phyloP scores from a whole-genome alignment of 441 rosid species.

The Pelargonium cotyledonis region DNA sequence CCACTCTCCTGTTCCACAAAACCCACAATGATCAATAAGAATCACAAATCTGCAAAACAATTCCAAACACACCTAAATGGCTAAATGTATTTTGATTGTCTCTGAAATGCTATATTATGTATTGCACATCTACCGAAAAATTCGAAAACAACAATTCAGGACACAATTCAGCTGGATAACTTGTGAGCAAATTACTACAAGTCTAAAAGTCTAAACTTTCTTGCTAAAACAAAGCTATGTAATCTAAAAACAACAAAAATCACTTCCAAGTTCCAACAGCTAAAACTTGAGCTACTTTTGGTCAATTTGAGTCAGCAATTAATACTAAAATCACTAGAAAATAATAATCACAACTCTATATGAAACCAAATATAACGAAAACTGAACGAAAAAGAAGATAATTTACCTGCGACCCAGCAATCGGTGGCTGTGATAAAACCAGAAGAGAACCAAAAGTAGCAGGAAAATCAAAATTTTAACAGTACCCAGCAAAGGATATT shows the following conservation, averaged over 20 bases:
- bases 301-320: constrained; percentile 13
- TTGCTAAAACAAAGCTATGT: background rate
- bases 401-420: constrained; percentile 34
- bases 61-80: background rate
- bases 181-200: background rate
- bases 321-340: constrained; percentile 10
- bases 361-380: background rate
- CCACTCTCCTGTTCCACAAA: background rate
- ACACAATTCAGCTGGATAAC: background rate
- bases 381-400: constrained; percentile 11
- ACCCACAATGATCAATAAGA: background rate
- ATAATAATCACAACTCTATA: background rate
- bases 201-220: background rate
- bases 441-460: constrained; percentile 12
- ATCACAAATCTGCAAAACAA: background rate
- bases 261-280: background rate
- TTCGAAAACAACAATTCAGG: background rate
- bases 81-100: background rate
- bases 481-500: constrained; percentile 6
- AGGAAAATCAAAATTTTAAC: background rate
- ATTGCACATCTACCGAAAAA: background rate
- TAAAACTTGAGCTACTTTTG: constrained; percentile 4
- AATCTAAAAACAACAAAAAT: background rate
- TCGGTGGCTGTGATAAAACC: constrained; percentile 12
- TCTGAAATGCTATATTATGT: background rate